phyloP scores from a whole-genome alignment of 192 early-diverging fungal species.

The Glomus cerebriforme region DNA sequence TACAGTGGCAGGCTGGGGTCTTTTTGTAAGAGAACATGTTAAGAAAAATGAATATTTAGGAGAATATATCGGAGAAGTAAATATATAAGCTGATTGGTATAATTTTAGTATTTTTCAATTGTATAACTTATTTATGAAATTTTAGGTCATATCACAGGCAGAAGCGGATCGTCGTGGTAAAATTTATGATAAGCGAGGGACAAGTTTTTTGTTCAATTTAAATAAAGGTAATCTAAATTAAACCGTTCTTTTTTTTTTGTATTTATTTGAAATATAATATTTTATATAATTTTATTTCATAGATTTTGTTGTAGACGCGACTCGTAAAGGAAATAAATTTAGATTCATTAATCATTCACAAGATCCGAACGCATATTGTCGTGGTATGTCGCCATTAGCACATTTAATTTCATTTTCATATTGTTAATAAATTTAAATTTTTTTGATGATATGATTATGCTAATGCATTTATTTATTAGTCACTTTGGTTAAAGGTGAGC shows the following conservation, averaged over 20 bases:
- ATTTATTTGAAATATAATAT: not conserved
- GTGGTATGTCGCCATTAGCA: too few species aligned
- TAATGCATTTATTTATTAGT: not conserved
- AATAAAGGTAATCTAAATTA: conserved; percentile 24
- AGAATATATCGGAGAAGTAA: conserved; percentile 33
- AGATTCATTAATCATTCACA: conserved; percentile 33
- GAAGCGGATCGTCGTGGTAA: conserved; percentile 31
- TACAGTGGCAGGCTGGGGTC: conserved; percentile 30
- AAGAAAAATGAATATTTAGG: conserved; percentile 33
- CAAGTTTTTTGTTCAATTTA: conserved; percentile 32
- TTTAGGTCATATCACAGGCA: conserved; percentile 20
- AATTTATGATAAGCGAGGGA: conserved; percentile 28
- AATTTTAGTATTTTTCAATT: not conserved
- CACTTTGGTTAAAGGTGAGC: conserved; percentile 29
- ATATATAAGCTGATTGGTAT: not conserved
- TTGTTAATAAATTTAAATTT: not conserved
- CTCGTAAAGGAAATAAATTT: conserved; percentile 34
- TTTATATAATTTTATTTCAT: not conserved
- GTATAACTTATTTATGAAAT: not conserved
- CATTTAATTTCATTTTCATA: too few species aligned
- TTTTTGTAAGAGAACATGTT: conserved; percentile 26
- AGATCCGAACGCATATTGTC: conserved; percentile 24
- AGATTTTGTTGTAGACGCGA: conserved; percentile 31
- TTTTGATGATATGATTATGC: not conserved
- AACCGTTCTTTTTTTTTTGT: not conserved